Evolutionary conservation across 257 asterid species (phyloP), one percentile per base, ranked within the genome.

Genomic region (Fraxinus americana): DNA sequence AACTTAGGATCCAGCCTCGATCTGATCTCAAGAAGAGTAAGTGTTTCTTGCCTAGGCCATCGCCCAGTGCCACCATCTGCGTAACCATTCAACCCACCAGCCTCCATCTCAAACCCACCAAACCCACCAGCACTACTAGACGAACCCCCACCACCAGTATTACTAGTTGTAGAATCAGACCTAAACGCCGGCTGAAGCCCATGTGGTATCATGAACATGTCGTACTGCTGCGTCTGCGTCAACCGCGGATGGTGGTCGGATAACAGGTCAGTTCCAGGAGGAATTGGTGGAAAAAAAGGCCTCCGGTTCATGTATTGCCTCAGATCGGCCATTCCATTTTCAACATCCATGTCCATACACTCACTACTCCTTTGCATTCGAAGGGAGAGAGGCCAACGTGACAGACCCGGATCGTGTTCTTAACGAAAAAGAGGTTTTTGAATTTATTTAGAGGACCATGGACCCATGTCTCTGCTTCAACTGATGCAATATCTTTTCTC

Each of bases 11-110:
- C 98, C 27, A 96, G 96, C 77, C 89, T 87, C 72, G 99, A 93
- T 83, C 99, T 88, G 87, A 96, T 91, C 84, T 96, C 98, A 11
- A 96, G 97, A 17, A 96, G 99, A 6, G 92, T 89, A 16, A 96
- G 96, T 19, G 99, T 96, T 78, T 96, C 99, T 79, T 96, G 99
- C 81, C 98, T 86, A 38, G 98, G 98, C 99, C 99, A 96, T 75
- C 99, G 82, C 80, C 92, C 97, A 6, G 87, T 83, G 54, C 97
- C 98, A 17, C 84, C 91, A 35, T 84, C 88, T 0, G 79, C 84
- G 7, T 67, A 83, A 48, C 81, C 82, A 5, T 82, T 88, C 3
- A 80, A 54, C 0, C 88, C 92, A 61, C 75, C 78, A 23, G 70
- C 69, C 19, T 85, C 90, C 75, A 75, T 76, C 59, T 88, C 92